These are phyloP conservation scores for Aspergillus sp. DNA, from an alignment of 2,329 filamentous ascomycete species.

Conservation along the genomic window DNA sequence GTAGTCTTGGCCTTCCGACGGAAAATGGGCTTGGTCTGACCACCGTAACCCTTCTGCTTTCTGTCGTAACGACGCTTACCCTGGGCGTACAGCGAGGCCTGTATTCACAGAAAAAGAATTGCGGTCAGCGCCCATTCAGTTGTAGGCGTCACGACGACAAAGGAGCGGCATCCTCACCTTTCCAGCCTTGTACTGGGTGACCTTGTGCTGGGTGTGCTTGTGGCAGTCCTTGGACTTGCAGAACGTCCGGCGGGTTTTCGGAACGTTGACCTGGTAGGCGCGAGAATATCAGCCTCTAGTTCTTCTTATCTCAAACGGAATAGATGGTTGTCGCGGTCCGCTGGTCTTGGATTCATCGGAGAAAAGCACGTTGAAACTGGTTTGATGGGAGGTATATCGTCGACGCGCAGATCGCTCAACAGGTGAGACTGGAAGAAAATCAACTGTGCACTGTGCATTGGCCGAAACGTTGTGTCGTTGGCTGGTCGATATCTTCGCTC, in stretches of 20 bases:
- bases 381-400: not conserved
- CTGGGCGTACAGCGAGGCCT: slow-evolving; percentile 91
- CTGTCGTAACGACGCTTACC: slow-evolving; percentile 99
- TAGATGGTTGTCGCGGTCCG: not conserved
- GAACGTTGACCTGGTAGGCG: slow-evolving; percentile 76
- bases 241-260: slow-evolving; percentile 95
- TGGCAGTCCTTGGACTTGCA: slow-evolving; percentile 94
- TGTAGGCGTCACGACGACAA: slow-evolving; percentile 2
- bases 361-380: slow-evolving; percentile 3
- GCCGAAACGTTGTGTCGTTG: not conserved
- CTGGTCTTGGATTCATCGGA: slow-evolving; percentile 7
- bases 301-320: slow-evolving; percentile 1
- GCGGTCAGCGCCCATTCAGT: slow-evolving; percentile 8
- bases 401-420: too few species aligned
- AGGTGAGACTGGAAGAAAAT: too few species aligned
- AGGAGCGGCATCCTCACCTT: slow-evolving; percentile 51
- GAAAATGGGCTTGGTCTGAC: slow-evolving; percentile 99
- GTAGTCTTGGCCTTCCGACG: slow-evolving; percentile 99
- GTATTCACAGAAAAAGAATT: slow-evolving; percentile 16
- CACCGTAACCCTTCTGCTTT: slow-evolving; percentile 99
- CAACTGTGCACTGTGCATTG: too few species aligned
- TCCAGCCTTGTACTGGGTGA: slow-evolving; percentile 94
- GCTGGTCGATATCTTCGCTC: not conserved
- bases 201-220: slow-evolving; percentile 88
- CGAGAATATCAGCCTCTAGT: slow-evolving; percentile 18